A percentile compares a stretch with the other conserved stretches of the same genome.
phyloP scores from a whole-genome alignment of 495 filamentous ascomycete genomes.

The Pyrenopolyporus hunteri region DNA sequence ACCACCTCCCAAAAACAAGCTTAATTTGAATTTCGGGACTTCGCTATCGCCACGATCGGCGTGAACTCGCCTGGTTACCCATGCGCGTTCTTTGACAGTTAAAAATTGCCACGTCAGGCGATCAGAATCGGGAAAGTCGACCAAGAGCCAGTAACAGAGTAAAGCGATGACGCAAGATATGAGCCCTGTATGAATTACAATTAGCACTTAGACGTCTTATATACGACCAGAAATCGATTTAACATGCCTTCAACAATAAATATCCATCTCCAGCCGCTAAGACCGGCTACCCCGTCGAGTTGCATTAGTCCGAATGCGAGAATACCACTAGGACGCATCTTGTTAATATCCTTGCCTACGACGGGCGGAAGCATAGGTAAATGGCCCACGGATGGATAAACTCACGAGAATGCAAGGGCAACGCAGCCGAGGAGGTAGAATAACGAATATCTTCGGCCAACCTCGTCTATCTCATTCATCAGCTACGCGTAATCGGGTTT shows the following conservation, averaged over 20 bases:
- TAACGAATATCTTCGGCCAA: conserved; percentile 63
- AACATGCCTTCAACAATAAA: conserved; percentile 62
- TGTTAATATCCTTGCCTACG: conserved; percentile 49
- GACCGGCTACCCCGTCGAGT: conserved; percentile 52
- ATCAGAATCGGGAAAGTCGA: conserved; percentile 64
- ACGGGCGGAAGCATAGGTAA: too few relatives aligned
- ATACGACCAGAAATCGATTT: not conserved
- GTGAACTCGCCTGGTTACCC: conserved; percentile 60
- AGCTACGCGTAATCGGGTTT: not conserved
- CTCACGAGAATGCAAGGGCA: conserved; percentile 58
- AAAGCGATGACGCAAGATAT: conserved; percentile 53
- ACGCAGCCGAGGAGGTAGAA: conserved; percentile 69
- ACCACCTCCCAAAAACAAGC: conserved; percentile 53
- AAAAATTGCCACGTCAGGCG: conserved; percentile 62
- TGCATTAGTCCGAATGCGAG: conserved; percentile 67
- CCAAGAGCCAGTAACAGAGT: conserved; percentile 58
- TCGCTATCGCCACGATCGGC: conserved; percentile 61
- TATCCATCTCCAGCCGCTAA: conserved; percentile 65
- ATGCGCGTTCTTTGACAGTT: conserved; percentile 54
- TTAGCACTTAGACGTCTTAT: not conserved
- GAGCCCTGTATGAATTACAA: conserved; percentile 12
- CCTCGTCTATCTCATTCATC: conserved; percentile 49
- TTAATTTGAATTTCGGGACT: conserved; percentile 55
- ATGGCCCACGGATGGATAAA: not conserved
- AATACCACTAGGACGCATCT: conserved; percentile 62